Percentiles rank a stretch among this genome's conserved stretches.
Conservation (phyloP, 177 flowering plant species). For the Vitis hybrid region DNA sequence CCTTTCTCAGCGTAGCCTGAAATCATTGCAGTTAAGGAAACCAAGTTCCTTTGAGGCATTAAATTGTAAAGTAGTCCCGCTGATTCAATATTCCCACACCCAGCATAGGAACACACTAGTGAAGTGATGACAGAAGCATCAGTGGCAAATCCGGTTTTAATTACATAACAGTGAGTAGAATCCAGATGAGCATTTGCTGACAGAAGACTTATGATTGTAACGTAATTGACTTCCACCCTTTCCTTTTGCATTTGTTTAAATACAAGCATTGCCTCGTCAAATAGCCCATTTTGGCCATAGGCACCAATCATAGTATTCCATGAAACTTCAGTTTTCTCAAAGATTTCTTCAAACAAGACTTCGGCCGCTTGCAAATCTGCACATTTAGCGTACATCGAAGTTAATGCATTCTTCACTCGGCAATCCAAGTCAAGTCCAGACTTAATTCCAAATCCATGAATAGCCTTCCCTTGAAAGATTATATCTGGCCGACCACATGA, state of each 20-base stretch:
- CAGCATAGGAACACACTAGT: constrained; percentile 34
- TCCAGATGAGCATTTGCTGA: constrained; percentile 28
- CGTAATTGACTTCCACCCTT: constrained; percentile 23
- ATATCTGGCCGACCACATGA: constrained; percentile 32
- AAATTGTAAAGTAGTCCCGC: constrained; percentile 31
- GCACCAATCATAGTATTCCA: constrained; percentile 54
- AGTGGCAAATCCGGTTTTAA: constrained; percentile 33
- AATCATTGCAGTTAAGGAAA: constrained; percentile 41
- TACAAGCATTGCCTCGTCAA: constrained; percentile 27
- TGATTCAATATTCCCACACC: constrained; percentile 21
- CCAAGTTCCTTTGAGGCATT: constrained; percentile 27
- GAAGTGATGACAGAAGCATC: constrained; percentile 35
- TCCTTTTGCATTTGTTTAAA: constrained; percentile 37
- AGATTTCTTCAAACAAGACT: constrained; percentile 31
- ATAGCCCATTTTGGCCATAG: constrained; percentile 33
- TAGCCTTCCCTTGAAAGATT: constrained; percentile 28
- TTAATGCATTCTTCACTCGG: constrained; percentile 35
- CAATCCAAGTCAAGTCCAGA: constrained; percentile 32
- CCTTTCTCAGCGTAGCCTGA: constrained; percentile 42
- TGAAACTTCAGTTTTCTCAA: constrained; percentile 32
- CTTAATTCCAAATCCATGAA: constrained; percentile 39
- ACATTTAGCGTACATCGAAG: constrained; percentile 40
- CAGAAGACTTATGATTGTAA: constrained; percentile 37
- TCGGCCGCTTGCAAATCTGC: constrained; percentile 27
- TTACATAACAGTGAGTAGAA: constrained; percentile 28